phyloP scores from a whole-genome alignment of 768 basidiomycete genomes.

The Amanita inopinata region DNA sequence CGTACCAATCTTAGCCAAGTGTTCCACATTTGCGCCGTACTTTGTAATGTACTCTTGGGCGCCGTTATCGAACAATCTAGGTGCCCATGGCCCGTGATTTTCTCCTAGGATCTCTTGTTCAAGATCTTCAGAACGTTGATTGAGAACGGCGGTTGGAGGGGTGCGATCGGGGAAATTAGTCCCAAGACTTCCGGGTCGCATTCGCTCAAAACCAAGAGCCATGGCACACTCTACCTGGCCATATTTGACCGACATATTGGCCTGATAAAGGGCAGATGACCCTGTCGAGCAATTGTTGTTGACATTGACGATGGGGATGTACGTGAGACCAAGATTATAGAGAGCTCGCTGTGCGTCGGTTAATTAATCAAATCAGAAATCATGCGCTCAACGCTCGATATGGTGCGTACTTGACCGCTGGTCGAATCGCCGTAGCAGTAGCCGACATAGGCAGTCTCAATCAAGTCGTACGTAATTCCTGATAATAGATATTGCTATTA shows the following conservation, averaged over 20 bases:
- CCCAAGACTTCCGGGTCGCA: conserved; percentile 65
- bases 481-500: neutral
- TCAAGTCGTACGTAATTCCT: conserved; percentile 77
- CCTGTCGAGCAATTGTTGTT: conserved; percentile 87
- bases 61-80: conserved; percentile 68
- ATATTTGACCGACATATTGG: conserved; percentile 59
- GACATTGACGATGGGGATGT: conserved; percentile 78
- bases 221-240: conserved; percentile 66
- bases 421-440: conserved; percentile 79
- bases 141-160: conserved; percentile 39
- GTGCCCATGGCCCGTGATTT: conserved; percentile 62
- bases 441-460: conserved; percentile 69
- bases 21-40: conserved; percentile 56
- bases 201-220: conserved; percentile 82
- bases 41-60: conserved; percentile 71
- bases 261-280: conserved; percentile 67
- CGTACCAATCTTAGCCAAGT: conserved; percentile 71
- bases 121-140: conserved; percentile 32
- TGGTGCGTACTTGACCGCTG: conserved; percentile 50
- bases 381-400: neutral
- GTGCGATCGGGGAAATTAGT: conserved; percentile 50
- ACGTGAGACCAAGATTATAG: conserved; percentile 76
- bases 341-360: conserved; percentile 48
- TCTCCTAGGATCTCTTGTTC: conserved; percentile 41
- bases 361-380: neutral